Evolutionary conservation across 495 filamentous ascomycete species (phyloP).

Genomic region (Hyphodiscus hymeniophilus): DNA sequence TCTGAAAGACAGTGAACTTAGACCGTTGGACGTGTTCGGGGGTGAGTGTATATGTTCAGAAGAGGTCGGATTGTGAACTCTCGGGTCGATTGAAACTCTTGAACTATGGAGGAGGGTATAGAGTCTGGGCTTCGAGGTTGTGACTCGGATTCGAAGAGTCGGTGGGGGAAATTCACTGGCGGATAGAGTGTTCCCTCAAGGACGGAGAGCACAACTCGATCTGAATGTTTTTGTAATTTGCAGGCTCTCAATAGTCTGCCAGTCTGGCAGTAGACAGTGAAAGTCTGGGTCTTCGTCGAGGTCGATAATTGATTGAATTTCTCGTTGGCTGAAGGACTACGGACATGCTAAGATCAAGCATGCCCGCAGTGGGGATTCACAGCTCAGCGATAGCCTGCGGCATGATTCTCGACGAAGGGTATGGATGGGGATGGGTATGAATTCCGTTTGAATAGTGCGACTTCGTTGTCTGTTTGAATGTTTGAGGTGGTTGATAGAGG

Average conservation of each 20-base stretch:
- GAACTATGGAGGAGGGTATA: constrained; percentile 1
- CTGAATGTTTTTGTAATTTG: constrained; percentile 21
- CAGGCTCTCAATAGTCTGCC: constrained; percentile 21
- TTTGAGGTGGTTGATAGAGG: constrained; percentile 25
- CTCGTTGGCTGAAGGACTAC: constrained; percentile 83
- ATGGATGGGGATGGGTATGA: constrained; percentile 25
- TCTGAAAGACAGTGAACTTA: neutral
- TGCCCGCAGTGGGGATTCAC: constrained; percentile 81
- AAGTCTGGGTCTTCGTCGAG: constrained; percentile 71
- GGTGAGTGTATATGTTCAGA: neutral
- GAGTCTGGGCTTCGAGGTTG: constrained; percentile 3
- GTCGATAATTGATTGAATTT: constrained; percentile 51
- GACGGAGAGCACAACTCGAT: constrained; percentile 21
- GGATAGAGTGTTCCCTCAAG: constrained; percentile 39
- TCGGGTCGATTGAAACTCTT: constrained; percentile 11
- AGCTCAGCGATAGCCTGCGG: constrained; percentile 89
- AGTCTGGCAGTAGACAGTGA: constrained; percentile 34
- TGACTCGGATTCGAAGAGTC: constrained; percentile 15
- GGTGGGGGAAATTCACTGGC: constrained; percentile 19
- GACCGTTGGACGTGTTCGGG: neutral
- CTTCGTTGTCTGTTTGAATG: constrained; percentile 56
- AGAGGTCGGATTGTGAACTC: neutral
- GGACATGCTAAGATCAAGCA: constrained; percentile 36
- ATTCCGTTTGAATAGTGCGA: constrained; percentile 45
- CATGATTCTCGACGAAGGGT: constrained; percentile 75